Base-by-base conservation (phyloP, 2,329 filamentous ascomycete species). In the Arachnopeziza araneosa region DNA sequence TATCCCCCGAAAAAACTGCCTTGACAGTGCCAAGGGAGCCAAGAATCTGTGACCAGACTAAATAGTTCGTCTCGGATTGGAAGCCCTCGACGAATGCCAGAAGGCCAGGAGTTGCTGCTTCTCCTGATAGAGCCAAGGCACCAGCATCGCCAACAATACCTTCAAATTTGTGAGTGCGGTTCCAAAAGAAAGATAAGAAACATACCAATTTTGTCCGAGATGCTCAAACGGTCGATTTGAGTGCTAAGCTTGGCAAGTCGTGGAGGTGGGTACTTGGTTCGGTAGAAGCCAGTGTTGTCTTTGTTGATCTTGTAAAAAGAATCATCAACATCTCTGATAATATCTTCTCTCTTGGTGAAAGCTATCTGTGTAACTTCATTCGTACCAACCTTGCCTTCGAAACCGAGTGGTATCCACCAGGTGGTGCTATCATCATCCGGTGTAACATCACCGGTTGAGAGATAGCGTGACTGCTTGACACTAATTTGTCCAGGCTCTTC, bases 271-370 rank as follows among this genome's bases (percentile, higher is more conserved):
- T 98, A 96, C 76, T 96, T 96, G 54, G 93, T 95, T 63, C 93
- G 85, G 77, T 96, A 98, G 76, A 90, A 97, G 36, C 63, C 62
- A 53, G 63, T 93, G 60, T 93, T 89, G 58, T 93, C 86, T 62
- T 88, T 86, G 79, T 99, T 99, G 69, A 99, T 80, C 78, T 96
- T 96, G 78, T 98, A 99, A 74, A 96, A 97, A 49, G 84, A 82
- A 52, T 88, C 83, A 66, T 91, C 84, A 60, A 96, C 79, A 62
- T 88, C 87, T 54, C 83, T 80, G 60, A 98, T 83, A 14, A 85
- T 92, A 58, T 91, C 87, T 67, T 90, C 82, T 77, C 91, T 97
- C 59, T 82, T 78, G 0, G 86, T 89, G 52, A 99, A 79, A 56
- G 90, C 87, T 48, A 87, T 79, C 22, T 83, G 79, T 60, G 87